Evolutionary conservation across 345 rosid genomes (phyloP).

Genomic region (Geranium brycei): DNA sequence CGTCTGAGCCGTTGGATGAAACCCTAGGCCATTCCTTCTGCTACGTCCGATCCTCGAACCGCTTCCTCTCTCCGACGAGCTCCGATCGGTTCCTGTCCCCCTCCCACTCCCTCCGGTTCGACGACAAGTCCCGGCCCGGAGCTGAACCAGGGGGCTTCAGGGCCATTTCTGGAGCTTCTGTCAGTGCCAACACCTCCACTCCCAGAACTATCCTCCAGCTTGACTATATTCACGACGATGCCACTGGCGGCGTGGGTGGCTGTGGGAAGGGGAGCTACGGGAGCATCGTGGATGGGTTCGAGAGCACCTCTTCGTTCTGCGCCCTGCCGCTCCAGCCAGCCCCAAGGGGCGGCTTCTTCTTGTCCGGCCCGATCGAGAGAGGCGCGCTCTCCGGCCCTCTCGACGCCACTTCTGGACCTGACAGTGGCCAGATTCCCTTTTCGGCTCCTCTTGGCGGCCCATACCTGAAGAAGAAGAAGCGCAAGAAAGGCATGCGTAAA

Average conservation of each 20-base stretch:
- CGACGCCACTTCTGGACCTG: constrained; percentile 36
- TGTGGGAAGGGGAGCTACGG: constrained; percentile 24
- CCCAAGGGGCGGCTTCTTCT: constrained; percentile 80
- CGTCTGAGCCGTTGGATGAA: constrained; percentile 71
- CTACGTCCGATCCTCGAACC: constrained; percentile 85
- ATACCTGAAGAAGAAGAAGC: constrained; percentile 47
- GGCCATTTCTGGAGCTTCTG: constrained; percentile 87
- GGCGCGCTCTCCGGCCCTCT: constrained; percentile 79
- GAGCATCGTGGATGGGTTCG: constrained; percentile 46
- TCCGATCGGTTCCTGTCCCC: constrained; percentile 94
- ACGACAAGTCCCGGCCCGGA: constrained; percentile 29
- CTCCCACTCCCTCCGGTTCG: constrained; percentile 73
- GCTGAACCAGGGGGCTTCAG: constrained; percentile 52
- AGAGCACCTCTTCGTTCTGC: constrained; percentile 75
- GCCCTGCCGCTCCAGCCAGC: constrained; percentile 77
- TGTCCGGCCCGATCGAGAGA: constrained; percentile 87
- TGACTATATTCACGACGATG: constrained; percentile 65
- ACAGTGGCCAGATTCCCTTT: constrained; percentile 46
- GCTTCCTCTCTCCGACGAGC: constrained; percentile 67
- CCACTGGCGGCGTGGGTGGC: constrained; percentile 52
- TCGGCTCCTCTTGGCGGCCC: constrained; percentile 85
- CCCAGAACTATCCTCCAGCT: constrained; percentile 77
- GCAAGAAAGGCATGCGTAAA: constrained; percentile 45
- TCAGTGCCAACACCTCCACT: constrained; percentile 68
- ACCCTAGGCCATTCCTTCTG: constrained; percentile 91